Percentiles rank a stretch among this genome's conserved stretches.
Conservation (phyloP, 441 rosid genomes). For the Populus hybrid region DNA sequence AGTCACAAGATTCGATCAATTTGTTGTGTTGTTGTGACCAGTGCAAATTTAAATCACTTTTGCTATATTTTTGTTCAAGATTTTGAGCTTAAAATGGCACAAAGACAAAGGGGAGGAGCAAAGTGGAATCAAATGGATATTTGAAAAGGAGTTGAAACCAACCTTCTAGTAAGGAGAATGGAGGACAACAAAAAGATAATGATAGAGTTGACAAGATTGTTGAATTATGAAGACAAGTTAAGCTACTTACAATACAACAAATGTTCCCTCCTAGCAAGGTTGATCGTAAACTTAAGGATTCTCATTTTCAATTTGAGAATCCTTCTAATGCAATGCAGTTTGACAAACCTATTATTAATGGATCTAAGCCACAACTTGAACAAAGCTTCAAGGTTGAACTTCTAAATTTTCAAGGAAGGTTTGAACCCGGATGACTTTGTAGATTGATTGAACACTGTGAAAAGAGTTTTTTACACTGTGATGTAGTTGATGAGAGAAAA, state of each 20-base stretch:
- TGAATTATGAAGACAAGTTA: background rate
- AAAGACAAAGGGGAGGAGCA: background rate
- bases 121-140: background rate
- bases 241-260: background rate
- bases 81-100: background rate
- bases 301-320: background rate
- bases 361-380: background rate
- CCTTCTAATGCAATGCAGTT: background rate
- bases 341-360: background rate
- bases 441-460: background rate
- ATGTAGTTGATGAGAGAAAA: background rate
- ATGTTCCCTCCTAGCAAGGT: background rate
- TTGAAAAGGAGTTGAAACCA: background rate
- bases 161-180: background rate
- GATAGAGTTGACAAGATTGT: background rate
- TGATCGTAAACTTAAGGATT: background rate
- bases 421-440: background rate
- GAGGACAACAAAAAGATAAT: background rate
- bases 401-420: background rate
- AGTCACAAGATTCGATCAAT: background rate
- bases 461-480: background rate
- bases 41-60: background rate
- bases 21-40: background rate
- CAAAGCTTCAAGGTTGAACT: background rate
- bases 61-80: background rate